Evolutionary conservation across 192 early-diverging fungal genomes (phyloP).

Genomic region (Gigaspora rosea): DNA sequence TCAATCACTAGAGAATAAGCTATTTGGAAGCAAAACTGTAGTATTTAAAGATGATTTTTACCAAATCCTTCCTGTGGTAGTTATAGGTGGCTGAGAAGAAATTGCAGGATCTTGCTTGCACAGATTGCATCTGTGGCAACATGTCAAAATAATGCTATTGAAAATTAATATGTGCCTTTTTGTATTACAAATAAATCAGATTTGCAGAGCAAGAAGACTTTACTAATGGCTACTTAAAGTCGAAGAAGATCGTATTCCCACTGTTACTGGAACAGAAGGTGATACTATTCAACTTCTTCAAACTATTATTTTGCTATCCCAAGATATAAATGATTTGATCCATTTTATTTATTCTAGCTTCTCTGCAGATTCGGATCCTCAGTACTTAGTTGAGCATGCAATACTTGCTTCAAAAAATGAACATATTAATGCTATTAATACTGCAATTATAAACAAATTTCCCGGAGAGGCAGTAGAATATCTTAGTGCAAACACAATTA

Average conservation of each 20-base stretch:
- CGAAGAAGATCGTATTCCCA: constrained; percentile 29
- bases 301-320: background rate
- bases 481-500: background rate
- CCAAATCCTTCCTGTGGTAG: constrained; percentile 20
- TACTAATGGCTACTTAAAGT: constrained; percentile 18
- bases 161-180: constrained; percentile 35
- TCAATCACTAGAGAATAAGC: constrained; percentile 6
- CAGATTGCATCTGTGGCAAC: constrained; percentile 26
- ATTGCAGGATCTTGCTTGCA: constrained; percentile 22
- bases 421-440: constrained; percentile 32
- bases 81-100: constrained; percentile 4
- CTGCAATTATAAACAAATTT: too few species aligned
- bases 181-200: background rate
- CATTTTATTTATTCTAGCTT: constrained; percentile 4
- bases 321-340: constrained; percentile 8
- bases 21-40: constrained; percentile 32
- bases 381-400: constrained; percentile 13
- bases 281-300: background rate
- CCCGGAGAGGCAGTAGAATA: too few species aligned
- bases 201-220: constrained; percentile 23
- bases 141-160: constrained; percentile 27
- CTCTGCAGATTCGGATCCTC: constrained; percentile 5
- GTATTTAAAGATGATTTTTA: too few species aligned
- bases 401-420: constrained; percentile 34
- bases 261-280: constrained; percentile 16